A percentile compares a stretch with the other conserved stretches of the same genome.
Evolutionary conservation across 352 stramenopile species (phyloP).

Genomic region (Globisporangium iwayamae): DNA sequence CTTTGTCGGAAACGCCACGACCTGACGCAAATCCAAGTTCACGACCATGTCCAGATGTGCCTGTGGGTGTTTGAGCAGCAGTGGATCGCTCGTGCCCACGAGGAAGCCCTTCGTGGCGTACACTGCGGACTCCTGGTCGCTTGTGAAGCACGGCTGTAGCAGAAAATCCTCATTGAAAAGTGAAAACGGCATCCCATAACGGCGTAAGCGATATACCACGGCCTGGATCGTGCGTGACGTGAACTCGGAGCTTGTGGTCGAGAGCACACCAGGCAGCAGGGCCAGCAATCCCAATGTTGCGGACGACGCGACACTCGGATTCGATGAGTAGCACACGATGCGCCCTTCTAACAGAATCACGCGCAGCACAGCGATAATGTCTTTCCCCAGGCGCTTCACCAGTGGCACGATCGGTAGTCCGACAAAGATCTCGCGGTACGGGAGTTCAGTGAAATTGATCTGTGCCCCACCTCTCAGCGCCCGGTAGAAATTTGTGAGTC

Average conservation of each 20-base stretch:
- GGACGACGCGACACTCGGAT: constrained; percentile 44
- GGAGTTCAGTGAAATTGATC: constrained; percentile 32
- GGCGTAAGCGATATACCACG: constrained; percentile 33
- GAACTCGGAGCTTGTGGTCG: constrained; percentile 25
- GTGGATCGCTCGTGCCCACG: constrained; percentile 45
- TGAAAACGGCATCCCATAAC: constrained; percentile 44
- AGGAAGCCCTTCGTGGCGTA: constrained; percentile 42
- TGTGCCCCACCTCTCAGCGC: constrained; percentile 15
- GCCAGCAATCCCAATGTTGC: constrained; percentile 51
- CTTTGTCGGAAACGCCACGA: constrained; percentile 47
- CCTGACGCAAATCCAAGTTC: constrained; percentile 49
- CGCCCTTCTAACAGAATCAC: constrained; percentile 74
- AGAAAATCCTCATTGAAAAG: constrained; percentile 35
- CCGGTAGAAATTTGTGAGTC: constrained; percentile 31
- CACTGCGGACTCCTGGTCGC: constrained; percentile 23
- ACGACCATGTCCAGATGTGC: constrained; percentile 54
- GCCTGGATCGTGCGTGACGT: constrained; percentile 39
- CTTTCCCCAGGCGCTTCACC: constrained; percentile 42
- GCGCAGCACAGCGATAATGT: constrained; percentile 64
- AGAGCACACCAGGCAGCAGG: constrained; percentile 46
- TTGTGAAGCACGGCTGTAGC: constrained; percentile 49
- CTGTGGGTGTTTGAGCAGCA: constrained; percentile 50
- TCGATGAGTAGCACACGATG: constrained; percentile 71
- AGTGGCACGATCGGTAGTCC: constrained; percentile 46
- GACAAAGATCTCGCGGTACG: constrained; percentile 35